Base-by-base conservation (phyloP, 768 basidiomycete genomes). In the Panaeolus papilionaceus region DNA sequence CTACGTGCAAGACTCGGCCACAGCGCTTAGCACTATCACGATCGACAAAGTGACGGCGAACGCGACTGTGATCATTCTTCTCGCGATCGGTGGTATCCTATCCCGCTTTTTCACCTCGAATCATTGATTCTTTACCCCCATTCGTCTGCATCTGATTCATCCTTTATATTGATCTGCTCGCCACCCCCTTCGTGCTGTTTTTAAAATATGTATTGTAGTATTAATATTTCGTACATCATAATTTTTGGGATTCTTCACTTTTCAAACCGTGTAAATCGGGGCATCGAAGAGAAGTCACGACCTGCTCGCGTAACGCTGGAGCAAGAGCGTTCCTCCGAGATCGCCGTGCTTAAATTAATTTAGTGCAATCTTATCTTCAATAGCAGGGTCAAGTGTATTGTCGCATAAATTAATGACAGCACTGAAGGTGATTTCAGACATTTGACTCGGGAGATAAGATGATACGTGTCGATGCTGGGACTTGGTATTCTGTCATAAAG, bases 1-100 rank as follows among this genome's bases (percentile, higher is more conserved):
- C 67, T 84, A 84, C 66, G 77, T 83, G 61, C 67, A 78, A 11
- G 79, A 81, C 51, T 61, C 58, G 18, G 26, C 23, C 20, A 47
- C 26, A 23, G 44, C 47, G 10, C 39, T 58, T 33, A 10, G 47
- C 12, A 18, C 26, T 4, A 26, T 62, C 51, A 40, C 64, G 61
- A 26, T 65, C 9, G 33, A 61, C 23, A 47, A 42, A 28, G 39
- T 39, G n/a, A 58, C 65, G 4, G 61, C 40, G 38, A 47, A 51
- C 37, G 62, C 69, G 7, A 2, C 58, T 63, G 64, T 58, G 3
- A 28, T 64, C 11, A 54, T 47, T 37, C 45, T 70, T 20, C 65
- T 70, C 14, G 65, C 61, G 18, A 28, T 64, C 12, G 70, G 70
- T 33, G 16, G 51, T 8, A 6, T 69, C 28, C 28, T n/a, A 58